These are phyloP conservation scores for Flaveria sonorensis DNA, from an alignment of 129 eudicot species.

Conservation along the genomic window DNA sequence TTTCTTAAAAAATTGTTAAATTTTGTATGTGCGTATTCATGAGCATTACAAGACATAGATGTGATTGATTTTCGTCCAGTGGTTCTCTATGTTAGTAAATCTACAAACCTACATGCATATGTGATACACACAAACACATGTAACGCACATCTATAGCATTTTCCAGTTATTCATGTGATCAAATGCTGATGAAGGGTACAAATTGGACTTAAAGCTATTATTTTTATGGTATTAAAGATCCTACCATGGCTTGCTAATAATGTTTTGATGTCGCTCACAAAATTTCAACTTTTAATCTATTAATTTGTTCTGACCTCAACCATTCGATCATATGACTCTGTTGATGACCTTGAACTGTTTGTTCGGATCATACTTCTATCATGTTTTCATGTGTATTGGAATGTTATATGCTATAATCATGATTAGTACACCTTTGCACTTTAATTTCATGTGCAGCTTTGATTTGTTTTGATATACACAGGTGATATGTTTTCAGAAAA, in stretches of 20 bases:
- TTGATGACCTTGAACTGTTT: not conserved
- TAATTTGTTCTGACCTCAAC: not conserved
- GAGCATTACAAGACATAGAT: not conserved
- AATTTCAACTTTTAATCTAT: not conserved
- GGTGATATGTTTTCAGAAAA: constrained; percentile 90
- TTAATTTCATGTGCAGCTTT: not conserved
- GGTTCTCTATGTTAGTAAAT: not conserved
- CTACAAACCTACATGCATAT: not conserved
- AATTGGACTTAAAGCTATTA: not conserved
- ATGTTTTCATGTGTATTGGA: not conserved
- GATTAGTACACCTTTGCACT: not conserved
- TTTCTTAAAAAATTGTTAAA: not conserved
- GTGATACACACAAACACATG: not conserved
- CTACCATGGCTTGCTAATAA: not conserved
- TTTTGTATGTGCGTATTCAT: not conserved
- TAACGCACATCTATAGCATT: not conserved
- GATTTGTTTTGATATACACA: constrained; percentile 26
- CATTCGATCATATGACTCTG: not conserved
- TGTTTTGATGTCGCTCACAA: not conserved
- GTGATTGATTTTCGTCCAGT: not conserved
- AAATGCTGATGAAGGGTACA: not conserved
- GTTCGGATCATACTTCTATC: not conserved
- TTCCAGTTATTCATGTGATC: constrained; percentile 12
- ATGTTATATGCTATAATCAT: not conserved
- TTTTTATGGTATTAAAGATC: not conserved